A percentile compares a stretch with the other conserved stretches of the same genome.
Conservation (phyloP, 2,329 filamentous ascomycete genomes). For the Botrytis galanthina region DNA sequence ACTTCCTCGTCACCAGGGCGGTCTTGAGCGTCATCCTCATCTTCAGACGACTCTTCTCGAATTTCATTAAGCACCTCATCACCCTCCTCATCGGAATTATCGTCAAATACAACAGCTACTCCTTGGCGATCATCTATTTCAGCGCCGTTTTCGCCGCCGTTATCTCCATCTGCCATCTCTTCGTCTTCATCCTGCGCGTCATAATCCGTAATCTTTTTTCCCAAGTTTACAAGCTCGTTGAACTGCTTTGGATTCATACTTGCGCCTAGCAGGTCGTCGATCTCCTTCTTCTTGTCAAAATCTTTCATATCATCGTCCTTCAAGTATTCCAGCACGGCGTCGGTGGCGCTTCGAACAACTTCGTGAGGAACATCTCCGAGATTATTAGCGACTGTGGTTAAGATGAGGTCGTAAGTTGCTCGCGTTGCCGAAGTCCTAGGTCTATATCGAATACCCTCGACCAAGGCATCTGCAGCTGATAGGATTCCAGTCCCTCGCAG, state of each 20-base stretch:
- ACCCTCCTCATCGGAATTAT: constrained; percentile 79
- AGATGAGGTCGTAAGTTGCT: constrained; percentile 89
- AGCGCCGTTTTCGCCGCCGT: constrained; percentile 63
- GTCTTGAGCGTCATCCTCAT: constrained; percentile 68
- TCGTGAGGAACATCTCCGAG: constrained; percentile 92
- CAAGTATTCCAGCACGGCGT: constrained; percentile 83
- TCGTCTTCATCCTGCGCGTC: constrained; percentile 95
- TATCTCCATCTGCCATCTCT: constrained; percentile 69
- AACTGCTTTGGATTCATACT: constrained; percentile 85
- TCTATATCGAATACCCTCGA: constrained; percentile 89
- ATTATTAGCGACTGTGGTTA: constrained; percentile 83
- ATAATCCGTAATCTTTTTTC: constrained; percentile 99
- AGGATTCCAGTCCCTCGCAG: constrained; percentile 73
- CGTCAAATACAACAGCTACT: constrained; percentile 95
- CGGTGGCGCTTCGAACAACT: constrained; percentile 88
- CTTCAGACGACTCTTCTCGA: constrained; percentile 80
- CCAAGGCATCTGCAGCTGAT: constrained; percentile 77
- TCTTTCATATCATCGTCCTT: constrained; percentile 97
- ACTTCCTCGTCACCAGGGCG: constrained; percentile 50
- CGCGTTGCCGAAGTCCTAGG: constrained; percentile 88
- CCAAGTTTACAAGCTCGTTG: constrained; percentile 92
- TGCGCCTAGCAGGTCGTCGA: constrained; percentile 88
- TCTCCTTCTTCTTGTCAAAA: constrained; percentile 96
- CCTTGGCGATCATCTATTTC: constrained; percentile 94
- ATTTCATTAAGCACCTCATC: constrained; percentile 79